Conservation (phyloP, 2,329 filamentous ascomycete genomes). For the Penicillium frequentans region DNA sequence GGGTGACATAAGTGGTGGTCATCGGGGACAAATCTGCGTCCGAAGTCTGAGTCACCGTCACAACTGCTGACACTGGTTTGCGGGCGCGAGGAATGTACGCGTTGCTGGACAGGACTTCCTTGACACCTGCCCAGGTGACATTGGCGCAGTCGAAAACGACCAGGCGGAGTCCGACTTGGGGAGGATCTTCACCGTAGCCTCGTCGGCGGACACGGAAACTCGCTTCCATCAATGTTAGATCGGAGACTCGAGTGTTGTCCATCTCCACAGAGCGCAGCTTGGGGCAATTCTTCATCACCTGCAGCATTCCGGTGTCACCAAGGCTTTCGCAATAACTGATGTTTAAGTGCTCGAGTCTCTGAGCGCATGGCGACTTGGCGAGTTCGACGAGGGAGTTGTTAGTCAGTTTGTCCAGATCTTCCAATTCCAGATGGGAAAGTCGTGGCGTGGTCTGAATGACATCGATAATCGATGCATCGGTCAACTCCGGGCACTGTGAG, state of each 20-base stretch:
- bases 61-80: constrained; percentile 28
- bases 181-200: constrained; percentile 50
- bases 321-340: constrained; percentile 88
- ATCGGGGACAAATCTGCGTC: constrained; percentile 18
- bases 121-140: constrained; percentile 88
- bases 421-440: constrained; percentile 84
- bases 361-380: constrained; percentile 72
- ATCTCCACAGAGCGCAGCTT: constrained; percentile 72
- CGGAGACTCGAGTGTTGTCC: constrained; percentile 90
- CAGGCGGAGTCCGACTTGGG: constrained; percentile 67
- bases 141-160: constrained; percentile 90
- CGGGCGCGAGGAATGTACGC: constrained; percentile 64
- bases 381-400: constrained; percentile 74
- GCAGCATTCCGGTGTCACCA: constrained; percentile 79
- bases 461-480: constrained; percentile 69
- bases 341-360: constrained; percentile 73
- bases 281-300: constrained; percentile 73
- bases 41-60: constrained; percentile 35
- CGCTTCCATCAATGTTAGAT: constrained; percentile 81
- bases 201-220: constrained; percentile 74
- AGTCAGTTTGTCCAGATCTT: constrained; percentile 76
- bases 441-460: constrained; percentile 73
- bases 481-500: constrained; percentile 72
- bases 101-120: constrained; percentile 83
- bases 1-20: constrained; percentile 27